A percentile compares a stretch with the other conserved stretches of the same genome.
These are phyloP conservation scores for Helotiales sp. DNA, from an alignment of 2,329 filamentous ascomycete genomes.

Conservation along the genomic window DNA sequence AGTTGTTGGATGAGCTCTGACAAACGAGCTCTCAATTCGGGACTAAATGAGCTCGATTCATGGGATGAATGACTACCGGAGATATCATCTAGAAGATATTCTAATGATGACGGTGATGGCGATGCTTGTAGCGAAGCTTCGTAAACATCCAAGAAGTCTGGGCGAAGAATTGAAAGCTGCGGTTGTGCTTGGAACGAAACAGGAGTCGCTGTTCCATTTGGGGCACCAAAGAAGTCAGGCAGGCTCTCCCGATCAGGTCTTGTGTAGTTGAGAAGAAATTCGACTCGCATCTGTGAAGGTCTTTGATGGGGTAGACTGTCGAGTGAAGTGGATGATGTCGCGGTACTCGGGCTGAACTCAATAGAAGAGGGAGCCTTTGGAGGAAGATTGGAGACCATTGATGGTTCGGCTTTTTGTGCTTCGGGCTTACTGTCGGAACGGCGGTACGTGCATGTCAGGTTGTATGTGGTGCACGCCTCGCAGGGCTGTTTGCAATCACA, in stretches of 20 bases:
- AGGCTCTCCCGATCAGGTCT: not conserved
- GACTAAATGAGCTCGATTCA: not conserved
- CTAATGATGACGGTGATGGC: not conserved
- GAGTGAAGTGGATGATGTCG: not conserved
- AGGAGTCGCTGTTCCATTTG: not conserved
- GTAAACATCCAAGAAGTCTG: not conserved
- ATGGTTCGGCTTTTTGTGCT: not conserved
- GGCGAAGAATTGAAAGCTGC: not conserved
- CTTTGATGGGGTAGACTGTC: not conserved
- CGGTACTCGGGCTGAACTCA: not conserved
- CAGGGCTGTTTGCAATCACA: conserved; percentile 5
- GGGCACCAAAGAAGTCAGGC: not conserved
- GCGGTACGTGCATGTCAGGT: not conserved
- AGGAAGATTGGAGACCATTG: not conserved
- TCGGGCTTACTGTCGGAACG: not conserved
- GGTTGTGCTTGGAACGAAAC: not conserved
- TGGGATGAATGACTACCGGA: not conserved
- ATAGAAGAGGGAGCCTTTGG: not conserved
- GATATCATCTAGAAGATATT: not conserved
- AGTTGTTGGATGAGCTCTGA: not conserved
- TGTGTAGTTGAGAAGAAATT: conserved; percentile 36
- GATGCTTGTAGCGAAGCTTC: not conserved
- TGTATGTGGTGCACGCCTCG: not conserved
- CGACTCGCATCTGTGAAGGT: not conserved
- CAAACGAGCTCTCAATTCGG: not conserved